Conservation (phyloP, 1,284 basidiomycete species). For the Agaricales sp. region DNA sequence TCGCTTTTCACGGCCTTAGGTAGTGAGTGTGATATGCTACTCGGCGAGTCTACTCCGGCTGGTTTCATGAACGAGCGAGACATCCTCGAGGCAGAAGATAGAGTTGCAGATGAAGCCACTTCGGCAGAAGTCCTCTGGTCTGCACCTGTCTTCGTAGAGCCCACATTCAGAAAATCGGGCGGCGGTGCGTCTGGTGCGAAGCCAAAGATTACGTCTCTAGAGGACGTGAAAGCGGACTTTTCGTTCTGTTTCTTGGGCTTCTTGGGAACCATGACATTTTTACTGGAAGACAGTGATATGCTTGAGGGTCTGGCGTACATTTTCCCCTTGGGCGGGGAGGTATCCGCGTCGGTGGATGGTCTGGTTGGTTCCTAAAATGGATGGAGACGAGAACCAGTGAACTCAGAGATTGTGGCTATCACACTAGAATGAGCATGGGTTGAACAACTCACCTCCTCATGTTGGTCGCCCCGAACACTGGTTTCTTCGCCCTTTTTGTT, state of each 20-base stretch:
- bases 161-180: not conserved
- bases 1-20: not conserved
- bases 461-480: not conserved
- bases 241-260: not conserved
- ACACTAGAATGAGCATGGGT: no score
- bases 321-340: not conserved
- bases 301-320: slow-evolving; percentile 1
- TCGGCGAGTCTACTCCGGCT: not conserved
- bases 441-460: no score
- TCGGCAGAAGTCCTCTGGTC: not conserved
- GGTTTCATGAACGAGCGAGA: not conserved
- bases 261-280: not conserved
- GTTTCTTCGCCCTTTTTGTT: not conserved
- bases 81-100: not conserved
- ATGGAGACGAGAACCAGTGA: no score
- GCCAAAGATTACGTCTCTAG: not conserved
- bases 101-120: not conserved
- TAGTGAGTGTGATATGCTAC: no score
- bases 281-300: not conserved
- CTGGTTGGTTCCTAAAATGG: not conserved
- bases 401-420: no score
- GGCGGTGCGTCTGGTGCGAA: not conserved
- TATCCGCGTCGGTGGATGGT: not conserved
- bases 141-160: not conserved
- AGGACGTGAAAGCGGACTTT: not conserved